These are phyloP conservation scores for Dactylellina cionopaga DNA, from an alignment of 2,329 filamentous ascomycete genomes.

Conservation along the genomic window DNA sequence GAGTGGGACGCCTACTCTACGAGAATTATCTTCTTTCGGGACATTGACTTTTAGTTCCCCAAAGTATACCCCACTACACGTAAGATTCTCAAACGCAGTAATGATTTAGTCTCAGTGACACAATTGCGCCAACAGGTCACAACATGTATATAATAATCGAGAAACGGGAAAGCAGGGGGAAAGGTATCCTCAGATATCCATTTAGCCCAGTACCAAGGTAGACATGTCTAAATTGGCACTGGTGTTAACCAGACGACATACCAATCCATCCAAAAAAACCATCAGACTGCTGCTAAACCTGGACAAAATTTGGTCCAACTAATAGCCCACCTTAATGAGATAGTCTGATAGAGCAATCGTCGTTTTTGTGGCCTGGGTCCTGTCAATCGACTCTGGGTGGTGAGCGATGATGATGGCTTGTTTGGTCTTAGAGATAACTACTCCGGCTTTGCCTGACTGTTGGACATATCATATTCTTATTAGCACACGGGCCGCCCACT, in stretches of 20 bases:
- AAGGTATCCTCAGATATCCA: slow-evolving; percentile 21
- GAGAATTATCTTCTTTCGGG: no score
- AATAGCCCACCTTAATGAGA: slow-evolving; percentile 81
- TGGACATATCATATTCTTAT: not conserved
- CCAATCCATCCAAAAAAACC: not conserved
- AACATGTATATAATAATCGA: slow-evolving; percentile 16
- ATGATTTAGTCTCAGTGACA: not conserved
- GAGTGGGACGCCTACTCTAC: no score
- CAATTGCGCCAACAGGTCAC: not conserved
- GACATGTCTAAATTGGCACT: no score
- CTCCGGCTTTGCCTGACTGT: slow-evolving; percentile 78
- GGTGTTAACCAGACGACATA: no score
- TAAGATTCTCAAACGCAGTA: not conserved
- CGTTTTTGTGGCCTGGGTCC: slow-evolving; percentile 78
- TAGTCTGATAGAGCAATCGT: slow-evolving; percentile 83
- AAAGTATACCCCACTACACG: not conserved
- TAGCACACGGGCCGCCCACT: no score
- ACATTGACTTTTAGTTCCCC: no score
- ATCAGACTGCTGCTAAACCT: not conserved
- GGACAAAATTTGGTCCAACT: no score
- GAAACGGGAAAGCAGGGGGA: slow-evolving; percentile 5
- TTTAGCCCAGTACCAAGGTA: slow-evolving; percentile 3
- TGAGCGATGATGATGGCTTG: slow-evolving; percentile 89
- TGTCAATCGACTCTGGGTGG: slow-evolving; percentile 78
- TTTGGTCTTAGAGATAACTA: slow-evolving; percentile 84